Evolutionary conservation across 2,329 filamentous ascomycete species (phyloP).

Genomic region (Elsinoe australis): DNA sequence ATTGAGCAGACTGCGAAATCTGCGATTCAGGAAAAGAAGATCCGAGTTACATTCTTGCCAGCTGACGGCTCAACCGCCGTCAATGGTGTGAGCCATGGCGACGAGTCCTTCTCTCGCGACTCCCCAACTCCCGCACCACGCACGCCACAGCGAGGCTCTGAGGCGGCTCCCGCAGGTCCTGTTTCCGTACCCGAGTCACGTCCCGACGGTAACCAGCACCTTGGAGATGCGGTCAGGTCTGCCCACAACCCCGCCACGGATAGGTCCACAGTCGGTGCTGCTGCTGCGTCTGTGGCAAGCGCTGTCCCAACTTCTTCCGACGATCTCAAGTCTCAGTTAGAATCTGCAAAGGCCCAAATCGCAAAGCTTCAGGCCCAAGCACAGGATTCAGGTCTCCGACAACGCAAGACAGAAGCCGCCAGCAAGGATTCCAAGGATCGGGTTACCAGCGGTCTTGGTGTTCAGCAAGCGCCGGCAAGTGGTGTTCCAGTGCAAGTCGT

Average conservation of each 20-base stretch:
- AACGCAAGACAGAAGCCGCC: constrained; percentile 59
- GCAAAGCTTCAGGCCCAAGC: constrained; percentile 56
- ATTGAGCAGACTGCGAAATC: constrained; percentile 67
- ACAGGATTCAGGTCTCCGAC: constrained; percentile 63
- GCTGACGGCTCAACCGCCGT: constrained; percentile 44
- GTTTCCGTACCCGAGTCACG: constrained; percentile 35
- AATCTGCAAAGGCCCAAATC: constrained; percentile 67
- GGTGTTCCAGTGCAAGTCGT: constrained; percentile 84
- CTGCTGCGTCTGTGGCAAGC: constrained; percentile 44
- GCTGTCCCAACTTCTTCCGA: constrained; percentile 45
- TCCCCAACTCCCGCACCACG: constrained; percentile 48
- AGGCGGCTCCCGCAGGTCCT: constrained; percentile 28
- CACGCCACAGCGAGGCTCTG: constrained; percentile 37
- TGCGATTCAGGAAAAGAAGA: constrained; percentile 86
- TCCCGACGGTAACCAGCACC: constrained; percentile 34
- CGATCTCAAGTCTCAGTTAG: constrained; percentile 64
- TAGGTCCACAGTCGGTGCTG: constrained; percentile 36
- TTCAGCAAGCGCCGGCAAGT: constrained; percentile 49
- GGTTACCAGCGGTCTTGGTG: constrained; percentile 45
- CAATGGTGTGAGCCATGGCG: constrained; percentile 27
- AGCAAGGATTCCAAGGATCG: constrained; percentile 45
- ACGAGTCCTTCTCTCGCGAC: constrained; percentile 40
- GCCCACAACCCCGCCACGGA: constrained; percentile 33
- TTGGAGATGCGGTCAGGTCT: constrained; percentile 36
- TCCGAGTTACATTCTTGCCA: constrained; percentile 77